Evolutionary conservation across 2,329 filamentous ascomycete species (phyloP).

Genomic region (Colletotrichum liriopes): DNA sequence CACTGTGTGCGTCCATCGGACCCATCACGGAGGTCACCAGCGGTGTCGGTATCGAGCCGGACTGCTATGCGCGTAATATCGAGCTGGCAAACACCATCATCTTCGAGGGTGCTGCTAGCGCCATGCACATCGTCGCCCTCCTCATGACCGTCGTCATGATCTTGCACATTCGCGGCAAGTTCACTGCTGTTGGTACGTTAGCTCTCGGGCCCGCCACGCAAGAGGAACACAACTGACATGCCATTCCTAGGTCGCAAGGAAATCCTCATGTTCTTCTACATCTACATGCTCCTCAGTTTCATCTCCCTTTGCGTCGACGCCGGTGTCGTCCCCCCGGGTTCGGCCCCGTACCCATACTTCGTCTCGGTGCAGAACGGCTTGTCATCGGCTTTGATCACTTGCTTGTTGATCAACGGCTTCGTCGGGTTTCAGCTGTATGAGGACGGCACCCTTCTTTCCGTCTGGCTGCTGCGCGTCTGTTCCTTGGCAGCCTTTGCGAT

Average conservation of each 20-base stretch:
- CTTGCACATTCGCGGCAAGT: conserved; percentile 95
- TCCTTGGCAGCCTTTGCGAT: conserved; percentile 88
- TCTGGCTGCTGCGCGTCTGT: conserved; percentile 90
- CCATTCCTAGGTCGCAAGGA: conserved; percentile 70
- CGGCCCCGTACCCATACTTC: conserved; percentile 89
- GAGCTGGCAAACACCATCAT: conserved; percentile 99
- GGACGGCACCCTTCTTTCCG: conserved; percentile 91
- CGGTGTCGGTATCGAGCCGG: conserved; percentile 85
- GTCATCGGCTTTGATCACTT: conserved; percentile 87
- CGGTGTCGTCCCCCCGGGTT: conserved; percentile 89
- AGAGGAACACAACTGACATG: background rate
- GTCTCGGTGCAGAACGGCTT: conserved; percentile 89
- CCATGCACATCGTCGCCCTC: conserved; percentile 92
- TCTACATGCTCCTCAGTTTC: conserved; percentile 92
- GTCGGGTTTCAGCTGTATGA: conserved; percentile 99
- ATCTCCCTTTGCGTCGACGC: conserved; percentile 92
- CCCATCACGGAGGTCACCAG: conserved; percentile 77
- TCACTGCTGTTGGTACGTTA: conserved; percentile 91
- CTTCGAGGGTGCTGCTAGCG: conserved; percentile 91
- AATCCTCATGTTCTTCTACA: conserved; percentile 94
- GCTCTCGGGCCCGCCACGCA: background rate
- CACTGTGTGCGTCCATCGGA: conserved; percentile 89
- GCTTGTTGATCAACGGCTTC: conserved; percentile 95
- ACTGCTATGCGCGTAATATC: conserved; percentile 95
- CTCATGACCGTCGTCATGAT: conserved; percentile 98